Conservation (phyloP, 352 stramenopile genomes). For the Thalassiosira tumida region DNA sequence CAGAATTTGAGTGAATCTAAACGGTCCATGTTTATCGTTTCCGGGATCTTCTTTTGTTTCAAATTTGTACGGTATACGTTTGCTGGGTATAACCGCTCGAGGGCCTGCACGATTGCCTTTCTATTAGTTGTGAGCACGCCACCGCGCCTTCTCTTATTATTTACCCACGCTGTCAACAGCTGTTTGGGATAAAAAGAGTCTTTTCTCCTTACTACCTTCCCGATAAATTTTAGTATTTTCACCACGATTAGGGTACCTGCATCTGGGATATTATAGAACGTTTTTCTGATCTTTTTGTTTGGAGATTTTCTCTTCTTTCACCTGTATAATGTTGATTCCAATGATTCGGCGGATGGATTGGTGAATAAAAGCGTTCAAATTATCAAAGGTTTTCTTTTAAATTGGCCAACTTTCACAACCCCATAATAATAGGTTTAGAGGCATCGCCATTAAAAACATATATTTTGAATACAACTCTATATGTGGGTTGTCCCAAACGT, state of each 20-base stretch:
- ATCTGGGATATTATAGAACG: background rate
- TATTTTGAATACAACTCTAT: background rate
- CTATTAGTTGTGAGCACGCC: background rate
- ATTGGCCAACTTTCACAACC: background rate
- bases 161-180: background rate
- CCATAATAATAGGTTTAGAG: background rate
- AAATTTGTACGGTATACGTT: too few species aligned
- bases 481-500: background rate
- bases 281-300: constrained; percentile 1
- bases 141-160: background rate
- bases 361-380: background rate
- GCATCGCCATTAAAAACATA: background rate
- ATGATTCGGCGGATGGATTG: background rate
- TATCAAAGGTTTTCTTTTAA: background rate
- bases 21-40: too few species aligned
- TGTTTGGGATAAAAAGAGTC: background rate
- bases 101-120: background rate
- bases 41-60: too few species aligned
- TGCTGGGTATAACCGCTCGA: background rate
- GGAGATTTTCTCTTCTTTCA: background rate
- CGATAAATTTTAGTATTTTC: background rate
- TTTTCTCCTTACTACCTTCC: background rate
- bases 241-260: background rate
- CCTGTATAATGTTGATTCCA: background rate
- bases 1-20: too few species aligned